Evolutionary conservation across 805 yeast genomes (phyloP).

Genomic region (Pichia exigua): DNA sequence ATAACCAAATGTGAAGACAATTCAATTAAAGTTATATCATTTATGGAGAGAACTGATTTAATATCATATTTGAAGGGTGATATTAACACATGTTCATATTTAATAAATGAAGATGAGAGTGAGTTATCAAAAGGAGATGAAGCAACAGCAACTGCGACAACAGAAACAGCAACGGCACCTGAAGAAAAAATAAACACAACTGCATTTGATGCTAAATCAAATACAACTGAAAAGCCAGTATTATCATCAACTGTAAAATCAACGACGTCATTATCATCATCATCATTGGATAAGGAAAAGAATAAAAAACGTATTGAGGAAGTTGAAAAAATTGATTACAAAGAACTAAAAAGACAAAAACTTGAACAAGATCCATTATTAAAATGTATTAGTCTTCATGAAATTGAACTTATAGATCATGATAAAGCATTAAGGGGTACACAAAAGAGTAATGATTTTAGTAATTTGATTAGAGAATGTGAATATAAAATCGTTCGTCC

Average conservation of each 20-base stretch:
- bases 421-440: slow-evolving; percentile 44
- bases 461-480: slow-evolving; percentile 58
- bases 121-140: neutral
- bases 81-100: slow-evolving; percentile 49
- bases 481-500: slow-evolving; percentile 47
- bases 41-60: slow-evolving; percentile 79
- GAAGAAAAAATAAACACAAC: neutral
- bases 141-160: neutral
- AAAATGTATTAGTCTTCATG: slow-evolving; percentile 35
- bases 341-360: slow-evolving; percentile 17
- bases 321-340: slow-evolving; percentile 6
- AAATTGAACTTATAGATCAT: slow-evolving; percentile 39
- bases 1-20: slow-evolving; percentile 60
- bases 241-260: neutral
- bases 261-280: neutral
- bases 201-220: neutral
- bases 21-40: slow-evolving; percentile 63
- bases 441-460: slow-evolving; percentile 52
- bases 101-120: slow-evolving; percentile 15
- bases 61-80: slow-evolving; percentile 74
- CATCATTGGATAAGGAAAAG: neutral
- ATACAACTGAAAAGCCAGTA: neutral
- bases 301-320: neutral
- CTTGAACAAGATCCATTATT: slow-evolving; percentile 42
- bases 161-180: neutral